Base-by-base conservation (phyloP, 2,329 filamentous ascomycete species). In the Colletotrichum coccodes region DNA sequence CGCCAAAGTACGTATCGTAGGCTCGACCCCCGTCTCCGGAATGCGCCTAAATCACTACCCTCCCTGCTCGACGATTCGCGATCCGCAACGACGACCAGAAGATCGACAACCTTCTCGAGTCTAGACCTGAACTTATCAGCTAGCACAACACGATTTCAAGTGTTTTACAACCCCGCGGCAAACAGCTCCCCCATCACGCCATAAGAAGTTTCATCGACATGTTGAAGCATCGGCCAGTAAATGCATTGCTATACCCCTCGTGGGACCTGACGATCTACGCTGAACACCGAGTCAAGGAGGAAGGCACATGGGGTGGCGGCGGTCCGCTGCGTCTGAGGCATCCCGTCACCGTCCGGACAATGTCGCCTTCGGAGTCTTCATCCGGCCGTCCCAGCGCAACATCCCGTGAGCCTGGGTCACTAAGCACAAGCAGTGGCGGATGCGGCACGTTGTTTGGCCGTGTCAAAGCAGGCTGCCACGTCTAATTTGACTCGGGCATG, bases 71-170 rank as follows among this genome's bases (percentile, higher is more conserved):
- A 68, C 60, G 53, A 68, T 60, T 57, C 52, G 34, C 64, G 53
- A 58, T 9, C 23, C 40, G 53, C 64, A 52, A 53, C 64, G 21
- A 53, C 49, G 52, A 52, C 52, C 14, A 58, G 30, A 52, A n/a
- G 53, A 68, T 64, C 64, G 60, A 59, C 52, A 53, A 46, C 52
- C 60, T 64, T 59, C 60, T 21, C 21, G 38, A 30, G 54, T 54
- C 65, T 59, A 53, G 60, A 49, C 26, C 49, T 11, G 12, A 50
- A 28, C 36, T 26, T 28, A 30, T 49, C 49, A 28, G 26, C 32
- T 50, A 28, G 30, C 53, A 65, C 30, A 26, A 14, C 26, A 30
- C 21, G 28, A 21, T 52, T 28, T 52, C 36, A 53, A 40, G 36
- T 9, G 28, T 32, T 28, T 26, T 38, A 23, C 21, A 26, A 36